These are phyloP conservation scores for Suillus subalutaceus DNA, from an alignment of 768 basidiomycete genomes.

Conservation along the genomic window DNA sequence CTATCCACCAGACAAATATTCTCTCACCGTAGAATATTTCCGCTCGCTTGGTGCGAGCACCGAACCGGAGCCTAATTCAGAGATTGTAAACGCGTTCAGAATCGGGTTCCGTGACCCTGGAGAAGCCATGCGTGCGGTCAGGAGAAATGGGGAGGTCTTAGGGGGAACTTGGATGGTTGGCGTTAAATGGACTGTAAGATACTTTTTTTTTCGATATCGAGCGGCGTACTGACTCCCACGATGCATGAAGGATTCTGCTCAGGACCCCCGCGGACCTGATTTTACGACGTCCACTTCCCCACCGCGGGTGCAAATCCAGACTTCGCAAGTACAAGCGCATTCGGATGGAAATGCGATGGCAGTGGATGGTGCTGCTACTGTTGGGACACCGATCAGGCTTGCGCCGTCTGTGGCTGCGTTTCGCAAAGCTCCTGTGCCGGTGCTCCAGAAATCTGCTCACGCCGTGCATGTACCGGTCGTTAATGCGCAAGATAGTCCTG, in stretches of 20 bases:
- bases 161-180: constrained; percentile 83
- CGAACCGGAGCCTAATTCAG: constrained; percentile 65
- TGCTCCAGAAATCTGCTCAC: constrained; percentile 26
- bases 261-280: constrained; percentile 36
- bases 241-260: constrained; percentile 51
- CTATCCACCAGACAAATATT: constrained; percentile 83
- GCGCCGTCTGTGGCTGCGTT: constrained; percentile 77
- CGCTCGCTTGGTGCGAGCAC: constrained; percentile 71
- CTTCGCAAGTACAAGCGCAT: constrained; percentile 14
- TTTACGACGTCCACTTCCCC: constrained; percentile 15
- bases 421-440: constrained; percentile 46
- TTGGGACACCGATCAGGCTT: constrained; percentile 73
- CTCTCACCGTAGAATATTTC: constrained; percentile 73
- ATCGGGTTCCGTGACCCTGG: constrained; percentile 73
- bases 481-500: constrained; percentile 38
- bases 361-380: constrained; percentile 48
- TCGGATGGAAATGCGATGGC: constrained; percentile 42
- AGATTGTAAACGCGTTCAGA: constrained; percentile 80
- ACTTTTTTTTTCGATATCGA: neutral
- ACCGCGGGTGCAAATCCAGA: constrained; percentile 14
- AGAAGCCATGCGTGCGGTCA: constrained; percentile 77
- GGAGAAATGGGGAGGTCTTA: constrained; percentile 82
- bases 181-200: constrained; percentile 78
- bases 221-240: neutral
- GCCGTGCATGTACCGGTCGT: constrained; percentile 15